These are phyloP conservation scores for Rostrohypoxylon terebratum DNA, from an alignment of 495 filamentous ascomycete genomes.

Conservation along the genomic window DNA sequence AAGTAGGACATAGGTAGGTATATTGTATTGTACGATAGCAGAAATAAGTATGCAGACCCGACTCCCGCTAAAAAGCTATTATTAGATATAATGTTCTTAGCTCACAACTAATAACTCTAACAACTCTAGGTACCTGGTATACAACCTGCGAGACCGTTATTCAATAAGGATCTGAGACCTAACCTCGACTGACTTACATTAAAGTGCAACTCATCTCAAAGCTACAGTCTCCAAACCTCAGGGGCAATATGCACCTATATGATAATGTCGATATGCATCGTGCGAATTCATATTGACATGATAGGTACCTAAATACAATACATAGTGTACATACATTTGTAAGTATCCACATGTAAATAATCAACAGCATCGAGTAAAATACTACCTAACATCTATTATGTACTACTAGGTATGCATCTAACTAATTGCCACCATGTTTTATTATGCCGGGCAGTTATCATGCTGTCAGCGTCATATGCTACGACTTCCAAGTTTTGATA, in stretches of 20 bases:
- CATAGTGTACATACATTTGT: not conserved
- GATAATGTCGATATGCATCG: not conserved
- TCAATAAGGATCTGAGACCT: conserved; percentile 8
- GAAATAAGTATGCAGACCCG: conserved; percentile 10
- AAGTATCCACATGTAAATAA: not conserved
- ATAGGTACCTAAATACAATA: conserved; percentile 2
- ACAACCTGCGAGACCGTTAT: conserved; percentile 21
- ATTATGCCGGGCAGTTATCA: conserved; percentile 25
- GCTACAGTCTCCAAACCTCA: conserved; percentile 15
- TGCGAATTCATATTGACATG: not conserved
- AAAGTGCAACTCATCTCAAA: not conserved
- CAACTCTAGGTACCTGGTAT: not conserved
- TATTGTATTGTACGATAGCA: conserved; percentile 16
- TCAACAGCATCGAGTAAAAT: not conserved
- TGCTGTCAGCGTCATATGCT: conserved; percentile 45
- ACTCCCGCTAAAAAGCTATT: conserved; percentile 27
- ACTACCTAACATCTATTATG: too few species aligned
- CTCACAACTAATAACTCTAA: not conserved
- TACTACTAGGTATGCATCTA: too few species aligned
- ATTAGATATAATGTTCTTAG: conserved; percentile 27
- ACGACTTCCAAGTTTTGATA: conserved; percentile 44
- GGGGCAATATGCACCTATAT: not conserved
- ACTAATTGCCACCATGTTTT: conserved; percentile 37
- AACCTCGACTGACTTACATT: not conserved
- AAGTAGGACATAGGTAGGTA: too few species aligned